These are phyloP conservation scores for Rhizopus stolonifer DNA, from an alignment of 371 early-diverging fungal species.

Conservation along the genomic window DNA sequence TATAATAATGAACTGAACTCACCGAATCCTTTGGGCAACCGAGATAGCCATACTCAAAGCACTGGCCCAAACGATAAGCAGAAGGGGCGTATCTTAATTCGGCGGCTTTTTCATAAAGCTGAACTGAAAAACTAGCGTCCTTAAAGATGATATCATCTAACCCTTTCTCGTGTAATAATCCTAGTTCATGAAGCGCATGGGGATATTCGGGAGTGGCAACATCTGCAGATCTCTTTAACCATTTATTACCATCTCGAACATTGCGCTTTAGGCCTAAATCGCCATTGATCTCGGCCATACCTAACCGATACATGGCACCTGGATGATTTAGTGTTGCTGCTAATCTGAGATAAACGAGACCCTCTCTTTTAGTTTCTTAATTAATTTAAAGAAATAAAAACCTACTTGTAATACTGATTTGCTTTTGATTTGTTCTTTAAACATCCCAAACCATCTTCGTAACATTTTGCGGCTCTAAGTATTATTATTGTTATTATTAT, in stretches of 20 bases:
- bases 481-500: too few species aligned
- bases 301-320: conserved; percentile 73
- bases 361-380: too few species aligned
- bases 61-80: conserved; percentile 76
- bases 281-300: conserved; percentile 70
- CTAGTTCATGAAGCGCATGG: conserved; percentile 77
- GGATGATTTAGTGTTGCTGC: conserved; percentile 71
- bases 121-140: conserved; percentile 70
- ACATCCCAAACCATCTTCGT: conserved; percentile 68
- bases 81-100: conserved; percentile 67
- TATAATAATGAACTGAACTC: conserved; percentile 75
- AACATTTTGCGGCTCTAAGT: conserved; percentile 60
- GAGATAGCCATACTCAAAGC: conserved; percentile 76
- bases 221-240: conserved; percentile 75
- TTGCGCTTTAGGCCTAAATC: conserved; percentile 62
- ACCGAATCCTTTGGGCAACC: conserved; percentile 66
- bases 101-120: conserved; percentile 63
- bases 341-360: not conserved
- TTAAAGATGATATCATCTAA: conserved; percentile 67
- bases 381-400: not conserved
- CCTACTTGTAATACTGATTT: conserved; percentile 66
- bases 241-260: conserved; percentile 76
- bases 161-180: conserved; percentile 68
- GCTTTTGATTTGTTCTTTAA: conserved; percentile 60
- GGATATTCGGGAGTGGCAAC: conserved; percentile 74